These are phyloP conservation scores for Taphrina sp. DNA, from an alignment of 1,139 yeast species.

Conservation along the genomic window DNA sequence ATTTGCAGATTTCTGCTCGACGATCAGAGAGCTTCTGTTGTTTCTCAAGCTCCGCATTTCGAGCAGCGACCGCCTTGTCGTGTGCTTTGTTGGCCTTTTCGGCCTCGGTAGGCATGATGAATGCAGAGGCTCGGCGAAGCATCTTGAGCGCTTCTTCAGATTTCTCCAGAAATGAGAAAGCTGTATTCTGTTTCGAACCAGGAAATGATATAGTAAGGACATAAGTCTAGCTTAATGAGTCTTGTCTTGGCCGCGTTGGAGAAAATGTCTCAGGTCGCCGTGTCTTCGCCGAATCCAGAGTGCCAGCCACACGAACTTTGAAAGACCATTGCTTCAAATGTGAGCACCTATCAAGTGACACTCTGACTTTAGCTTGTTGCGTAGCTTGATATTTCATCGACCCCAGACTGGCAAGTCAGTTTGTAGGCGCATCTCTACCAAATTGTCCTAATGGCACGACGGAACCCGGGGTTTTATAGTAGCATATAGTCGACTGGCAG, in stretches of 20 bases:
- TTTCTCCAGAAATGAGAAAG: neutral
- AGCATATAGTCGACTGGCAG: too few relatives aligned
- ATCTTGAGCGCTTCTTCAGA: neutral
- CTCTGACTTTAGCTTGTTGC: too few relatives aligned
- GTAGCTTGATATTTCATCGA: too few relatives aligned
- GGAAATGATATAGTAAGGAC: neutral
- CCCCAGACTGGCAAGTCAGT: too few relatives aligned
- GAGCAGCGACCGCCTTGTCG: constrained; percentile 9
- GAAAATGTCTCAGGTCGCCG: constrained; percentile 14
- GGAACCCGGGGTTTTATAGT: too few relatives aligned
- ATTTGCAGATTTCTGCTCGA: constrained; percentile 1
- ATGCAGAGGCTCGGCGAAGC: constrained; percentile 19
- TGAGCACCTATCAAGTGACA: too few relatives aligned
- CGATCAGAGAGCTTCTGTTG: constrained; percentile 7
- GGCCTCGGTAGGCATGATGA: constrained; percentile 9
- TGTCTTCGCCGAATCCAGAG: constrained; percentile 13
- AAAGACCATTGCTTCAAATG: too few relatives aligned
- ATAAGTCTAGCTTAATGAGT: neutral
- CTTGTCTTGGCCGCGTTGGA: too few relatives aligned
- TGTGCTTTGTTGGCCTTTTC: constrained; percentile 9
- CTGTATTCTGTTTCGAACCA: neutral
- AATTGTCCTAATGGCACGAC: too few relatives aligned
- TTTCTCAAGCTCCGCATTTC: constrained; percentile 6
- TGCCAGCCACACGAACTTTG: constrained; percentile 13
- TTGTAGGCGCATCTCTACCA: too few relatives aligned